Conservation (phyloP, 805 yeast species). For the Cyberlindnera mycetangii region DNA sequence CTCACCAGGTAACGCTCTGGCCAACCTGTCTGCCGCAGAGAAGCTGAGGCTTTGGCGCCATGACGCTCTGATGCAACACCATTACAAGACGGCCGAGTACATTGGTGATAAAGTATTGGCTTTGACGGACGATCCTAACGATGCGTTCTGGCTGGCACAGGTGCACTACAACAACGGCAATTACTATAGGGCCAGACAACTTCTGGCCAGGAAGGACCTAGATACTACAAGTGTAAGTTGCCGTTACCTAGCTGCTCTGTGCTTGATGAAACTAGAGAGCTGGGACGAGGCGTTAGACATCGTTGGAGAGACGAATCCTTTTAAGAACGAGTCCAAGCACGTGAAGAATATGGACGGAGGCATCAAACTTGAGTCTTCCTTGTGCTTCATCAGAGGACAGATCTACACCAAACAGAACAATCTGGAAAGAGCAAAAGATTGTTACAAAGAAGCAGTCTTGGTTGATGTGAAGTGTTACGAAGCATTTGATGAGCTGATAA, state of each 20-base stretch:
- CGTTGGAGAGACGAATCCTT: constrained; percentile 81
- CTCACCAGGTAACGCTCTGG: background rate
- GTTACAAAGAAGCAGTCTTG: constrained; percentile 79
- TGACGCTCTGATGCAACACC: constrained; percentile 90
- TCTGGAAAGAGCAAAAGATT: constrained; percentile 81
- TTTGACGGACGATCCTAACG: constrained; percentile 82
- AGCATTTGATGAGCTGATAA: constrained; percentile 77
- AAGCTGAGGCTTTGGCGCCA: constrained; percentile 88
- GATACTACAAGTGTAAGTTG: constrained; percentile 63
- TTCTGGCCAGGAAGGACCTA: constrained; percentile 57
- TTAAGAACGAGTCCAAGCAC: constrained; percentile 38
- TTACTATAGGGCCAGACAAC: constrained; percentile 72
- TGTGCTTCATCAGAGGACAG: constrained; percentile 82
- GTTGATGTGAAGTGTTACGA: constrained; percentile 92
- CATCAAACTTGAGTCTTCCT: constrained; percentile 78
- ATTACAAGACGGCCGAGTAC: constrained; percentile 83
- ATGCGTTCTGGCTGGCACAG: constrained; percentile 96
- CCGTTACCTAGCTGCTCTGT: constrained; percentile 73
- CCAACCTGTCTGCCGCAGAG: constrained; percentile 65
- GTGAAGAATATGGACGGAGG: constrained; percentile 70
- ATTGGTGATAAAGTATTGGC: constrained; percentile 88
- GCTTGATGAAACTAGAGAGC: constrained; percentile 64
- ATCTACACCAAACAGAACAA: constrained; percentile 81
- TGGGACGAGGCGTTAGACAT: constrained; percentile 90
- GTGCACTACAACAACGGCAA: constrained; percentile 75